Evolutionary conservation across 129 eudicot genomes (phyloP).

Genomic region (Erigeron canadensis): DNA sequence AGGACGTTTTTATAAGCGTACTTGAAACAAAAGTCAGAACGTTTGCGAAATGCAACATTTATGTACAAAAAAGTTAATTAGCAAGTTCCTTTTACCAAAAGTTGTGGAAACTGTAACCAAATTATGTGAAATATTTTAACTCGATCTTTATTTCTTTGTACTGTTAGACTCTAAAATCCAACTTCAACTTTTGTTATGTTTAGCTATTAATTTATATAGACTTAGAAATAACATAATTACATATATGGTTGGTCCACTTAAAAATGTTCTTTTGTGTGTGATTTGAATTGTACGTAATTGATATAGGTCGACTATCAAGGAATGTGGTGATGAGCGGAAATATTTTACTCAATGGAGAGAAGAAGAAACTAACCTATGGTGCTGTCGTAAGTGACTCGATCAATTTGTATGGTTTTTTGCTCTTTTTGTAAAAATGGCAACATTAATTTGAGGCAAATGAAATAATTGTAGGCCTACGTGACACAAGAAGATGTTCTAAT

Average conservation of each 20-base stretch:
- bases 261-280: too few species aligned
- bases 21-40: background rate
- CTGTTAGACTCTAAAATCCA: background rate
- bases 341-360: slow-evolving; percentile 63
- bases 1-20: background rate
- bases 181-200: background rate
- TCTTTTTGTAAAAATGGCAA: background rate
- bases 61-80: slow-evolving; percentile 9
- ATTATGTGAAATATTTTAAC: background rate
- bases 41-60: background rate
- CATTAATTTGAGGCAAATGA: background rate
- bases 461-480: slow-evolving; percentile 65
- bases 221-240: too few species aligned
- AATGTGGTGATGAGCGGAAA: slow-evolving; percentile 80
- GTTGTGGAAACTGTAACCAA: background rate
- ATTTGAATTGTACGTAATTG: slow-evolving; percentile 8
- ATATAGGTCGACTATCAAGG: slow-evolving; percentile 61
- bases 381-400: slow-evolving; percentile 46
- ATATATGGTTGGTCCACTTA: too few species aligned
- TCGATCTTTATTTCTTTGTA: background rate
- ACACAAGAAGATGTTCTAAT: slow-evolving; percentile 80
- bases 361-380: slow-evolving; percentile 56
- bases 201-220: background rate
- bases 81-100: background rate
- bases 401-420: background rate